These are phyloP conservation scores for Daldinia grandis DNA, from an alignment of 495 filamentous ascomycete genomes.

Conservation along the genomic window DNA sequence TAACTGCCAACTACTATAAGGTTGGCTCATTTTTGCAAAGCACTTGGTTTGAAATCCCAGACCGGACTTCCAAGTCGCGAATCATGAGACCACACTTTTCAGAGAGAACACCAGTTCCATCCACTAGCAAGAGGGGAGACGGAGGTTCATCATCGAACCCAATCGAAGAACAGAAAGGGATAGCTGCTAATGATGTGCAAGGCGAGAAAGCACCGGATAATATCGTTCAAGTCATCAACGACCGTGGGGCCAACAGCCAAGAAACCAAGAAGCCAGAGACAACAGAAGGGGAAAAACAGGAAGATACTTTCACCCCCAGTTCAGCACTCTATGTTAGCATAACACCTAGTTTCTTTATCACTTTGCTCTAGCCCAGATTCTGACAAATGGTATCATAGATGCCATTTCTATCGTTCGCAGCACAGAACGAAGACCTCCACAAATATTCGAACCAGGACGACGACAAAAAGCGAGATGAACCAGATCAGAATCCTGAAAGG, in stretches of 20 bases:
- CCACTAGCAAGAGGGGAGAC: conserved; percentile 1
- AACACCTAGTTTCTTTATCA: neutral
- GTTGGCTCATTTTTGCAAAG: conserved; percentile 20
- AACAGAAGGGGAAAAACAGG: neutral
- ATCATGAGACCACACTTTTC: conserved; percentile 17
- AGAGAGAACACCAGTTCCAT: neutral
- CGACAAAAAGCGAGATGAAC: neutral
- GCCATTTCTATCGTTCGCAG: conserved; percentile 20
- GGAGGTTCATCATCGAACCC: neutral
- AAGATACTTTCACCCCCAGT: conserved; percentile 10
- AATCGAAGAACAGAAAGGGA: conserved; percentile 2
- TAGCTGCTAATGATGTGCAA: neutral
- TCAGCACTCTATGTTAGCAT: conserved; percentile 26
- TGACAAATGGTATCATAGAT: conserved; percentile 7
- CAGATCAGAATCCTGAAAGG: neutral
- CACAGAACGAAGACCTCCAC: neutral
- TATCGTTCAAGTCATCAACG: neutral
- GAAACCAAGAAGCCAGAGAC: neutral
- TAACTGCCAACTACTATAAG: neutral
- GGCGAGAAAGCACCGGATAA: neutral
- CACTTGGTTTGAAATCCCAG: conserved; percentile 24
- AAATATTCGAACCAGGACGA: neutral
- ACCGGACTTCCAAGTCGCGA: conserved; percentile 16
- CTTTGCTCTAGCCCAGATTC: neutral
- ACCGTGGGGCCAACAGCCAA: neutral